Evolutionary conservation across 108 stramenopile genomes (phyloP).

Genomic region (Cyclotella cryptica): DNA sequence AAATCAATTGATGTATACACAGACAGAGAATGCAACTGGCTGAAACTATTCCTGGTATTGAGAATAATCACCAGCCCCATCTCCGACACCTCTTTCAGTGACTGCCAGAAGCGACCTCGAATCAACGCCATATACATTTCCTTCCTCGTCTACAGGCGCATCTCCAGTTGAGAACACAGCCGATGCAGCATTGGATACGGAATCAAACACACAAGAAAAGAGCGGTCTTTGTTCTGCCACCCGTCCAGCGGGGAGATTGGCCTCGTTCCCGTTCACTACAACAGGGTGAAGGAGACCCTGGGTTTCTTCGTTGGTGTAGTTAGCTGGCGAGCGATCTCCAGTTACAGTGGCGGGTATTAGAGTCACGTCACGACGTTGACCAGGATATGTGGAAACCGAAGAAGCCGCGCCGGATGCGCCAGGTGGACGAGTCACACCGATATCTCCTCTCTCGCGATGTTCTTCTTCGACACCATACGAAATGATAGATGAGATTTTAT

Average conservation of each 20-base stretch:
- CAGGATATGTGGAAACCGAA: conserved; percentile 32
- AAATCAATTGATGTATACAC: no score
- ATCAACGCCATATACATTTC: conserved; percentile 83
- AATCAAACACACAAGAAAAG: conserved; percentile 83
- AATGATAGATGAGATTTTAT: conserved; percentile 33
- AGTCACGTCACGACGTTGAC: conserved; percentile 22
- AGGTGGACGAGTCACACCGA: conserved; percentile 60
- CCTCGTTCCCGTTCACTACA: conserved; percentile 52
- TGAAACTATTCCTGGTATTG: no score
- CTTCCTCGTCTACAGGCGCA: conserved; percentile 64
- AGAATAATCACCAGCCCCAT: no score
- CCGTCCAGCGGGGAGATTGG: conserved; percentile 54
- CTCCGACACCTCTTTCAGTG: conserved; percentile 50
- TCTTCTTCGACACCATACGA: conserved; percentile 39
- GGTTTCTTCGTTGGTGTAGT: conserved; percentile 53
- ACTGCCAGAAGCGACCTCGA: conserved; percentile 69
- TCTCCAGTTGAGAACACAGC: conserved; percentile 25
- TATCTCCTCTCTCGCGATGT: conserved; percentile 39
- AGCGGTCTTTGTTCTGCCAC: conserved; percentile 70
- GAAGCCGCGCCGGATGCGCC: conserved; percentile 24
- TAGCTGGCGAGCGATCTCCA: no score
- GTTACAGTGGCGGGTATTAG: conserved; percentile 8
- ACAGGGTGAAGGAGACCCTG: conserved; percentile 43
- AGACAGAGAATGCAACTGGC: no score
- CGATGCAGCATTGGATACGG: conserved; percentile 61